Evolutionary conservation across 441 rosid genomes (phyloP), one percentile per base, ranked within the genome.

Genomic region (Kokia cookei): DNA sequence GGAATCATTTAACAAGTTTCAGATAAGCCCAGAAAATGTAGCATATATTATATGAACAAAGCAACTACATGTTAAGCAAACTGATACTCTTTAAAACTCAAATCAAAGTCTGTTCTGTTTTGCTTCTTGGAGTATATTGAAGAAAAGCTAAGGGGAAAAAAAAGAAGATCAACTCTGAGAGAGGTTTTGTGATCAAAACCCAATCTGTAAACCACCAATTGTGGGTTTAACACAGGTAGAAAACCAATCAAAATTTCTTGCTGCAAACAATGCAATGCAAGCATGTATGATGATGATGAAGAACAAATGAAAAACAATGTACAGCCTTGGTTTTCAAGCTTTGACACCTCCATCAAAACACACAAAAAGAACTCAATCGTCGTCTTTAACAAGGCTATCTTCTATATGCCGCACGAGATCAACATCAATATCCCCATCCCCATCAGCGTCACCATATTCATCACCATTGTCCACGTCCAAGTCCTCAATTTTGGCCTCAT

Each of bases 331-430:
- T 27, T 66, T 66, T 45, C 35, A 42, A 62, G n/a, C n/a, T 60
- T 29, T 60, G 1, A 5, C 1, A 35, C 29, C 26, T 14, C 42
- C n/a, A 40, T 27, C 3, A 53, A 53, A 65, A 47, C n/a, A 45
- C 11, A 5, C 0, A 40, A 22, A 57, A 3, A 1, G 24, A 57
- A 4, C 51, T 57, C 65, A 17, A 47, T 22, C 58, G 2, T 72
- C 58, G 22, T 19, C 69, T 22, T 62, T 32, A 62, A 50, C 40
- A 17, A 73, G 69, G 48, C 69, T 73, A 47, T 62, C 69, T 62
- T 73, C 75, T 14, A 73, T 47, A 17, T 73, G 69, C 8, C 75
- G 57, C n/a, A 73, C 60, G 64, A 73, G 68, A 62, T 62, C 75
- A 37, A 35, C 50, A 37, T 71, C 74, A 19, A 57, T 13, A 54